Evolutionary conservation across 495 filamentous ascomycete species (phyloP).

Genomic region (Massariosphaeria phaeospora): DNA sequence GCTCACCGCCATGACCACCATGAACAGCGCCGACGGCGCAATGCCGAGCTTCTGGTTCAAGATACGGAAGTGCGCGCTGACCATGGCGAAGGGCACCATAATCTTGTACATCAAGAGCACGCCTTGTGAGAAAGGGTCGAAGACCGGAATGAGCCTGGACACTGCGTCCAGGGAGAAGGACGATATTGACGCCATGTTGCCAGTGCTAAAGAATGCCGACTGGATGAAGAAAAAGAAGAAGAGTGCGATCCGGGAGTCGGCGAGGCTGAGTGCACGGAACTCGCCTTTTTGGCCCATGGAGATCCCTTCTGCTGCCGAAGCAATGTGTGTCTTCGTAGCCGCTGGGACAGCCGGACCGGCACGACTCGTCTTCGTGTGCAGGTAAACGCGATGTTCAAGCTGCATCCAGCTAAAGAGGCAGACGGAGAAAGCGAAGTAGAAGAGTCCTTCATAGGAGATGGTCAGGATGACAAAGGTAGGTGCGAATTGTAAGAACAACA

Average conservation of each 20-base stretch:
- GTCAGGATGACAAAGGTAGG: conserved; percentile 94
- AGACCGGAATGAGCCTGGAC: conserved; percentile 84
- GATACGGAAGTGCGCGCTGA: conserved; percentile 89
- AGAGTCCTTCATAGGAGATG: conserved; percentile 95
- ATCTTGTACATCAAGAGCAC: conserved; percentile 85
- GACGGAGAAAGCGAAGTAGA: conserved; percentile 85
- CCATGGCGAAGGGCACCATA: conserved; percentile 87
- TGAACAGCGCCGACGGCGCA: conserved; percentile 80
- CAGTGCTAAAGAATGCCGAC: conserved; percentile 94
- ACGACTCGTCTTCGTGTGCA: conserved; percentile 37
- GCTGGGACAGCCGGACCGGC: conserved; percentile 15
- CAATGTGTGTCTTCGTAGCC: not conserved
- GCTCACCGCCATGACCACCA: conserved; percentile 87
- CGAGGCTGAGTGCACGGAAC: conserved; percentile 70
- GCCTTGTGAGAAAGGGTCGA: conserved; percentile 88
- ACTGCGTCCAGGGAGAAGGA: conserved; percentile 93
- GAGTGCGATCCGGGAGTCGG: conserved; percentile 78
- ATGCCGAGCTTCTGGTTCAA: conserved; percentile 82
- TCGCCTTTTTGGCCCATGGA: conserved; percentile 11
- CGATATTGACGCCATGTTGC: conserved; percentile 91
- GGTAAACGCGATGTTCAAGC: conserved; percentile 75
- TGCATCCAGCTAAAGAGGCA: conserved; percentile 85
- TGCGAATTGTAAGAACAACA: conserved; percentile 89
- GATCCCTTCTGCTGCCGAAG: conserved; percentile 2
- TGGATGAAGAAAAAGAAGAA: conserved; percentile 96